Conservation (phyloP, 192 early-diverging fungal genomes). For the Geranomyces michiganensis region DNA sequence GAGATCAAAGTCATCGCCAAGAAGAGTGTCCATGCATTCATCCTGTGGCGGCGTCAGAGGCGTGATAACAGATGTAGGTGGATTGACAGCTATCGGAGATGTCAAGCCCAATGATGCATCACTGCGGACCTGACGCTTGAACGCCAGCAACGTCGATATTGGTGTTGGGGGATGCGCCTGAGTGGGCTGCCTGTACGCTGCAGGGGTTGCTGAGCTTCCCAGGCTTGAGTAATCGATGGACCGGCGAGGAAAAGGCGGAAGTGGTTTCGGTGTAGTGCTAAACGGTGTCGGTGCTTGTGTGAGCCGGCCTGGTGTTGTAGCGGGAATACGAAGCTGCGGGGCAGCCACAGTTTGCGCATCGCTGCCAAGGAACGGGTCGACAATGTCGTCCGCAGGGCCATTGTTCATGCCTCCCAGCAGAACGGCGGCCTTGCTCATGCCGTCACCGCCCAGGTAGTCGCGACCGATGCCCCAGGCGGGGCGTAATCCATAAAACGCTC, state of each 20-base stretch:
- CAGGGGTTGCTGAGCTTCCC: background rate
- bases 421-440: conserved; percentile 25
- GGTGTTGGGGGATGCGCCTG: conserved; percentile 29
- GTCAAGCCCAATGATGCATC: conserved; percentile 5
- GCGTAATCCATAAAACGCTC: conserved; percentile 23
- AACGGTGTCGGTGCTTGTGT: background rate
- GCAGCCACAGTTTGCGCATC: conserved; percentile 14
- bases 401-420: conserved; percentile 20
- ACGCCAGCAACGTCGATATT: conserved; percentile 30
- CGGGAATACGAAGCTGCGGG: background rate
- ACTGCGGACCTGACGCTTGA: conserved; percentile 21
- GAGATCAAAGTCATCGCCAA: conserved; percentile 15
- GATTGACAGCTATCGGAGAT: background rate
- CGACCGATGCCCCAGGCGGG: conserved; percentile 26
- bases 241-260: background rate
- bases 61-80: background rate
- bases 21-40: background rate
- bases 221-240: conserved; percentile 1
- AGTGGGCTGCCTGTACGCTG: conserved; percentile 6
- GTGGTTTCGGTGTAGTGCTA: background rate
- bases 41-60: conserved; percentile 10
- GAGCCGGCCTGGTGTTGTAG: conserved; percentile 2
- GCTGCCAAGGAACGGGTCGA: conserved; percentile 19
- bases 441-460: conserved; percentile 18
- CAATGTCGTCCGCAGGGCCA: conserved; percentile 12